A percentile compares a stretch with the other conserved stretches of the same genome.
phyloP scores from a whole-genome alignment of 2,329 filamentous ascomycete species.

The Sphaerulina vaccinii region DNA sequence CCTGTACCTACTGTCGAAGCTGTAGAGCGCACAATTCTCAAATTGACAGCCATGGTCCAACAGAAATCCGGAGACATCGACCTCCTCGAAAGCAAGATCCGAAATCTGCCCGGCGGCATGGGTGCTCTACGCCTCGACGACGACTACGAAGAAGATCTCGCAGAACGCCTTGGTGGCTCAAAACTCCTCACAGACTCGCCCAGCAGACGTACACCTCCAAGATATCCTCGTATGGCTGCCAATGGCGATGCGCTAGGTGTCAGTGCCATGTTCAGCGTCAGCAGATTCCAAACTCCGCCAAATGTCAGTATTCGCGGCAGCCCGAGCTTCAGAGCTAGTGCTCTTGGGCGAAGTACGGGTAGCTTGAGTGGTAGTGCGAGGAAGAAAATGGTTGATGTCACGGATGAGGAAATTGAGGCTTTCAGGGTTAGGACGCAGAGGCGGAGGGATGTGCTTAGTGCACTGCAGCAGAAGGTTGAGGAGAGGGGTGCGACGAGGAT shows the following conservation, averaged over 20 bases:
- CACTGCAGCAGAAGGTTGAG: constrained; percentile 40
- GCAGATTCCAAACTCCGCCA: constrained; percentile 33
- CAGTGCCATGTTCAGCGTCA: constrained; percentile 37
- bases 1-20: constrained; percentile 82
- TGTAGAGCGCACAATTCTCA: constrained; percentile 84
- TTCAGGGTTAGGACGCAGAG: constrained; percentile 36
- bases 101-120: constrained; percentile 55
- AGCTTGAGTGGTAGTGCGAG: constrained; percentile 33
- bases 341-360: constrained; percentile 27
- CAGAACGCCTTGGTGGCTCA: constrained; percentile 30
- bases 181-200: constrained; percentile 32
- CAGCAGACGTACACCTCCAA: constrained; percentile 40
- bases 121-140: constrained; percentile 33
- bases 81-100: constrained; percentile 82
- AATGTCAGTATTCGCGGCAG: constrained; percentile 11
- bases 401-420: constrained; percentile 42
- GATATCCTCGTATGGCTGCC: constrained; percentile 28
- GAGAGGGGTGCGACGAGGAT: constrained; percentile 29
- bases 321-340: constrained; percentile 33
- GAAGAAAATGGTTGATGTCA: constrained; percentile 43
- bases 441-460: constrained; percentile 42
- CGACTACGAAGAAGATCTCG: constrained; percentile 37
- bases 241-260: constrained; percentile 38
- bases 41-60: constrained; percentile 91
- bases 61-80: constrained; percentile 89